These are phyloP conservation scores for Aspergillus tubingensis DNA, from an alignment of 2,329 filamentous ascomycete genomes.

Conservation along the genomic window DNA sequence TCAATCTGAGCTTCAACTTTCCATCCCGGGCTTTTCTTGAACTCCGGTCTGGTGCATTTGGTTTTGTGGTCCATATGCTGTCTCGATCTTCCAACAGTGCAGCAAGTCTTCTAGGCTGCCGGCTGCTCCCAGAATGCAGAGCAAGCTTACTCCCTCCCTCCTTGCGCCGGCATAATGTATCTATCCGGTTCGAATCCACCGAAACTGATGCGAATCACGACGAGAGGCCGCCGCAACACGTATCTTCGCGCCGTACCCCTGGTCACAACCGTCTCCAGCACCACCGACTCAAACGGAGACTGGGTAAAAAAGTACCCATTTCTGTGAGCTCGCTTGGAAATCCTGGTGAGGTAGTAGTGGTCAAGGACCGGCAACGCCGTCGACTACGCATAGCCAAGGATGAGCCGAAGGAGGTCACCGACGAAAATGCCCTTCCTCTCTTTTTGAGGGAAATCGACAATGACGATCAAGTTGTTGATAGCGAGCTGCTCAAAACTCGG, in stretches of 20 bases:
- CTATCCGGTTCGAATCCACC: conserved; percentile 25
- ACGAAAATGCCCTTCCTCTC: conserved; percentile 21
- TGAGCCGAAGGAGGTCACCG: not conserved
- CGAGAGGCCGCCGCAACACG: not conserved
- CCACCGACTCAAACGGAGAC: not conserved
- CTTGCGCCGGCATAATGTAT: conserved; percentile 15
- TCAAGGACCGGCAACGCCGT: conserved; percentile 29
- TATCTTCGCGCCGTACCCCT: not conserved
- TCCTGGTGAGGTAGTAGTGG: conserved; percentile 41
- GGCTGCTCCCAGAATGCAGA: conserved; percentile 14
- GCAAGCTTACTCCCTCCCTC: conserved; percentile 7
- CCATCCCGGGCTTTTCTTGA: not conserved
- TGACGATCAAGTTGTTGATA: conserved; percentile 16
- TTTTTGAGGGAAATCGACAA: conserved; percentile 32
- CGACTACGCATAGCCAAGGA: conserved; percentile 8
- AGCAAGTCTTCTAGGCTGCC: conserved; percentile 26
- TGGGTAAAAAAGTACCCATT: conserved; percentile 24
- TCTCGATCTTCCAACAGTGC: conserved; percentile 24
- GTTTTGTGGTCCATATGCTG: conserved; percentile 28
- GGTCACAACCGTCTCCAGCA: not conserved
- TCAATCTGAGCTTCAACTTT: conserved; percentile 13
- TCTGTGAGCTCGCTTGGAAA: conserved; percentile 38
- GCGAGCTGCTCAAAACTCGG: conserved; percentile 23
- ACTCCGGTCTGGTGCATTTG: not conserved
- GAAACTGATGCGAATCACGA: conserved; percentile 4